phyloP scores from a whole-genome alignment of 331 rosid genomes.

The Quercus phellos region DNA sequence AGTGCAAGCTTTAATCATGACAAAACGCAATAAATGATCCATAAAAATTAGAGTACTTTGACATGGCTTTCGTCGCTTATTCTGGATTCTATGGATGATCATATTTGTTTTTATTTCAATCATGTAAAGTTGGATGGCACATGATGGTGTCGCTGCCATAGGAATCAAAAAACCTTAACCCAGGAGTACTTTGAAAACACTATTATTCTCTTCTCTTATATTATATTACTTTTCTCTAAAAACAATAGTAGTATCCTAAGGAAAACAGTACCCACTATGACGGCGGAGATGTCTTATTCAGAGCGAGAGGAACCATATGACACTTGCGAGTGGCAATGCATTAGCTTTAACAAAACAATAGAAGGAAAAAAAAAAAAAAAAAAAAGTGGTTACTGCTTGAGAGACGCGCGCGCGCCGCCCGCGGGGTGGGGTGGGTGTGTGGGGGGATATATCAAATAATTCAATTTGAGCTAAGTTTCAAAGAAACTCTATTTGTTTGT shows the following conservation, averaged over 20 bases:
- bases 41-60: conserved; percentile 15
- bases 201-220: conserved; percentile 13
- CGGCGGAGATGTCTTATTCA: neutral
- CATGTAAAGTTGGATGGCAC: conserved; percentile 33
- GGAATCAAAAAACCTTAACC: conserved; percentile 35
- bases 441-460: neutral
- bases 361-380: too few species aligned
- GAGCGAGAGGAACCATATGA: neutral
- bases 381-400: too few species aligned
- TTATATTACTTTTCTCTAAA: conserved; percentile 8
- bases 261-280: conserved; percentile 11
- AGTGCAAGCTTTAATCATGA: conserved; percentile 46
- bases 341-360: neutral
- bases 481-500: neutral
- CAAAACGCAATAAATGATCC: conserved; percentile 19
- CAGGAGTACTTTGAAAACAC: conserved; percentile 9
- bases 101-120: conserved; percentile 42
- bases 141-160: conserved; percentile 41
- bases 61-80: conserved; percentile 32
- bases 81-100: conserved; percentile 40
- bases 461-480: neutral
- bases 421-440: too few species aligned
- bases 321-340: neutral
- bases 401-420: too few species aligned
- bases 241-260: conserved; percentile 5